Percentiles rank a stretch among this genome's conserved stretches.
Conservation (phyloP, 2,329 filamentous ascomycete genomes). For the Fusarium praegraminearum region DNA sequence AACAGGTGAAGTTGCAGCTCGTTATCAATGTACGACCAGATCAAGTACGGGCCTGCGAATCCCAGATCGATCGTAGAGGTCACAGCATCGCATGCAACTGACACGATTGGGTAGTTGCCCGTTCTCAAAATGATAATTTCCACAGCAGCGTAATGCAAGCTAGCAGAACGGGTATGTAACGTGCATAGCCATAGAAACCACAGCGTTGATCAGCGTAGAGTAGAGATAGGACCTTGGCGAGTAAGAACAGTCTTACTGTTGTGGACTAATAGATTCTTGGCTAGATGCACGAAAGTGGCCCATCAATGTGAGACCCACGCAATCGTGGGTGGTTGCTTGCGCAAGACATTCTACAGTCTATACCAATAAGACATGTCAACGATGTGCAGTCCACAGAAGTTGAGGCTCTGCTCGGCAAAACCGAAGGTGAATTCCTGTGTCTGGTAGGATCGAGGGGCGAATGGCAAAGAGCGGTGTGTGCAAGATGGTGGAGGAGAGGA, state of each 20-base stretch:
- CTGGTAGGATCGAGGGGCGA: conserved; percentile 21
- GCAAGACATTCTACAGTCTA: background rate
- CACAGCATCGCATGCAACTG: conserved; percentile 2
- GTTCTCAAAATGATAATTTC: conserved; percentile 11
- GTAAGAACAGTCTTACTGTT: conserved; percentile 7
- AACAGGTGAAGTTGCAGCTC: conserved; percentile 3
- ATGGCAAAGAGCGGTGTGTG: conserved; percentile 47
- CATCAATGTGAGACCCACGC: conserved; percentile 9
- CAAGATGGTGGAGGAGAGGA: conserved; percentile 40
- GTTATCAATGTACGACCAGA: conserved; percentile 12
- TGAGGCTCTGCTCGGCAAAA: conserved; percentile 39
- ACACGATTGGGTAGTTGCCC: conserved; percentile 23
- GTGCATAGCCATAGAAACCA: conserved; percentile 16
- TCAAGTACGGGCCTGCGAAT: conserved; percentile 11
- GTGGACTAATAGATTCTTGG: conserved; percentile 10
- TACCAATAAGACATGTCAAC: conserved; percentile 10
- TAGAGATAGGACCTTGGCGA: conserved; percentile 15
- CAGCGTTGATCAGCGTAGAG: conserved; percentile 2
- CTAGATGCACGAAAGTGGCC: background rate
- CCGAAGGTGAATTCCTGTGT: conserved; percentile 11
- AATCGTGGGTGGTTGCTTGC: conserved; percentile 16
- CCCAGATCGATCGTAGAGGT: conserved; percentile 12
- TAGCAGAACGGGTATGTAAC: conserved; percentile 15
- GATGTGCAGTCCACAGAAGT: conserved; percentile 19
- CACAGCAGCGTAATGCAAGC: conserved; percentile 20